These are phyloP conservation scores for Petunia secreta DNA, from an alignment of 257 asterid species.

Conservation along the genomic window DNA sequence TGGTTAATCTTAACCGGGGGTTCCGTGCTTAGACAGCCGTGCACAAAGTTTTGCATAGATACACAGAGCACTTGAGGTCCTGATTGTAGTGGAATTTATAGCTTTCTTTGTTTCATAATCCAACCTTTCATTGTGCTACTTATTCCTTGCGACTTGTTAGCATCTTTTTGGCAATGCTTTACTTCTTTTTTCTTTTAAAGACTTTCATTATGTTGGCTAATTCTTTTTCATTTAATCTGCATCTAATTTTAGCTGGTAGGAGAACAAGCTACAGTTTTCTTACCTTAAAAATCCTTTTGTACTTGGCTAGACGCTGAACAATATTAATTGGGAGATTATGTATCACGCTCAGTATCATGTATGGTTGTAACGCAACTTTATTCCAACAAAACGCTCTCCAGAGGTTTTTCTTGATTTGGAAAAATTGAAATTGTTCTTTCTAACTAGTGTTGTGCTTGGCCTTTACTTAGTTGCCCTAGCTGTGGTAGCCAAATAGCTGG, in stretches of 20 bases:
- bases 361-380: no score
- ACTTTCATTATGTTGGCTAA: not conserved
- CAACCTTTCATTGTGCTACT: not conserved
- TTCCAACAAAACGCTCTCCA: no score
- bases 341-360: no score
- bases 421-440: no score
- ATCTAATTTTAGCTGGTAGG: not conserved
- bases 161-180: not conserved
- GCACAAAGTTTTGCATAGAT: constrained; percentile 10
- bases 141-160: not conserved
- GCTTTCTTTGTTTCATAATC: not conserved
- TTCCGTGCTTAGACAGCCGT: constrained; percentile 42
- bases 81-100: not conserved
- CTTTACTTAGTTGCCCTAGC: no score
- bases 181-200: constrained; percentile 2
- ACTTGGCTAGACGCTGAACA: not conserved
- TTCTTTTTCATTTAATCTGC: not conserved
- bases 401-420: no score
- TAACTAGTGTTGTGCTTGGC: no score
- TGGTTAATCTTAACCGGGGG: constrained; percentile 90
- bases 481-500: no score
- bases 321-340: no score
- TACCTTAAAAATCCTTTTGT: not conserved
- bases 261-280: not conserved
- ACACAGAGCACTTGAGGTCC: constrained; percentile 12